Percentiles rank a stretch among this genome's conserved stretches.
Evolutionary conservation across 2,329 filamentous ascomycete genomes (phyloP).

Genomic region (Dryadomyces quercivorus): DNA sequence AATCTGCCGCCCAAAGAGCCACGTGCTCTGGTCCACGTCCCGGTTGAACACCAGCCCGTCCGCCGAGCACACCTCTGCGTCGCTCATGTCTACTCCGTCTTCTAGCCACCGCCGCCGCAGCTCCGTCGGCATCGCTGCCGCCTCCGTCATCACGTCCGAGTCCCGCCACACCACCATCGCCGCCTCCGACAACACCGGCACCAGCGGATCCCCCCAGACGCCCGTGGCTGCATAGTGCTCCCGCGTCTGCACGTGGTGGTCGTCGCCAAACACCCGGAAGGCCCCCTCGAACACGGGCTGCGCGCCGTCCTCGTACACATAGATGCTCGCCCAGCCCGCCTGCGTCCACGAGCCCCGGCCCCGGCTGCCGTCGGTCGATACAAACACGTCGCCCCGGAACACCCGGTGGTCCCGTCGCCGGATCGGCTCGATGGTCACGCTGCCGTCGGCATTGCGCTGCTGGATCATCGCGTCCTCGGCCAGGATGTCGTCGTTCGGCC

Average conservation of each 20-base stretch:
- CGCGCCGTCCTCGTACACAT: constrained; percentile 62
- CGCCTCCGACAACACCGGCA: constrained; percentile 26
- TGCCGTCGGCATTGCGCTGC: constrained; percentile 61
- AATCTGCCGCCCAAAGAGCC: constrained; percentile 66
- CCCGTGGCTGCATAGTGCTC: constrained; percentile 63
- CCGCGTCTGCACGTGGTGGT: constrained; percentile 75
- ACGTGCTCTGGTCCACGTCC: constrained; percentile 26
- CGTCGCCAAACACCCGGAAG: constrained; percentile 68
- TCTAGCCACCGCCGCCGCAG: constrained; percentile 40
- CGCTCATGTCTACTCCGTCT: constrained; percentile 18
- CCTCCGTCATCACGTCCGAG: constrained; percentile 55
- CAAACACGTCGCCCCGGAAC: constrained; percentile 68
- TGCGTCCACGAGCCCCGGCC: constrained; percentile 51
- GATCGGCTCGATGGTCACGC: constrained; percentile 56
- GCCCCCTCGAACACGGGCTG: constrained; percentile 80
- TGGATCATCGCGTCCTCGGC: constrained; percentile 62
- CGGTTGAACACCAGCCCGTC: constrained; percentile 70
- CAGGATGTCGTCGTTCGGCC: constrained; percentile 86
- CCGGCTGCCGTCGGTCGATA: constrained; percentile 42
- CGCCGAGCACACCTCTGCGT: constrained; percentile 44
- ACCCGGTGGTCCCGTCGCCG: constrained; percentile 66
- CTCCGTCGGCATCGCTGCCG: constrained; percentile 32
- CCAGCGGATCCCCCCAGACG: constrained; percentile 56
- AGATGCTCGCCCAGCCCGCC: constrained; percentile 78
- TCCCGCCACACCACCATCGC: constrained; percentile 82